Conservation (phyloP, 2,329 filamentous ascomycete species). For the Chaetomium olivaceum region DNA sequence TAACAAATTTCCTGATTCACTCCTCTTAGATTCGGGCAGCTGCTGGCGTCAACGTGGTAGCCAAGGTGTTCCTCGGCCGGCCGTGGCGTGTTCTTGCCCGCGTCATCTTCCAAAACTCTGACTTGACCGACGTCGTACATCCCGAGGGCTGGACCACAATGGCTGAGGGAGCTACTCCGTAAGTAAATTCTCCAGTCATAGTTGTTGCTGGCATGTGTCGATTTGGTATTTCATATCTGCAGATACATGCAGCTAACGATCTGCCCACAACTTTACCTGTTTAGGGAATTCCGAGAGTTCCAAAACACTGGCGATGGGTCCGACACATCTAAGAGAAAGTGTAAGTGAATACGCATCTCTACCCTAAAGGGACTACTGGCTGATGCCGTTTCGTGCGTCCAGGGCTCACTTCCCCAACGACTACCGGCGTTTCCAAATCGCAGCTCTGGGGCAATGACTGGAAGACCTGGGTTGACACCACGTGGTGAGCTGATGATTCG, state of each 20-base stretch:
- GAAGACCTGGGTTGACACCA: background rate
- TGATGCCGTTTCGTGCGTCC: background rate
- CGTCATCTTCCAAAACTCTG: background rate
- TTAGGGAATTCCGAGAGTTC: background rate
- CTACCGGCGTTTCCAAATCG: background rate
- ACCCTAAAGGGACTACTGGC: background rate
- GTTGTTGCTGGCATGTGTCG: no score
- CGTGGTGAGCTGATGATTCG: no score
- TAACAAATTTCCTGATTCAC: background rate
- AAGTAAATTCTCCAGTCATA: background rate
- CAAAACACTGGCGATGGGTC: background rate
- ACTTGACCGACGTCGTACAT: background rate
- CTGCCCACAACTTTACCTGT: background rate
- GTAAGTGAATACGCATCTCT: background rate
- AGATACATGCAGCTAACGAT: background rate
- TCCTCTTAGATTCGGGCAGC: background rate
- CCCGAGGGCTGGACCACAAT: constrained; percentile 2
- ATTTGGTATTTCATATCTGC: background rate
- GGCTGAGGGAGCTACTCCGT: background rate
- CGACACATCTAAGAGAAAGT: background rate
- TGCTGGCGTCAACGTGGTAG: background rate
- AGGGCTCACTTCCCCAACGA: background rate
- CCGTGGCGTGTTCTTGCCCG: background rate
- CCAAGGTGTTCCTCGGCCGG: constrained; percentile 5
- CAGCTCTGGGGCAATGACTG: constrained; percentile 1